These are phyloP conservation scores for Amyloporia xantha DNA, from an alignment of 768 basidiomycete genomes.

Conservation along the genomic window DNA sequence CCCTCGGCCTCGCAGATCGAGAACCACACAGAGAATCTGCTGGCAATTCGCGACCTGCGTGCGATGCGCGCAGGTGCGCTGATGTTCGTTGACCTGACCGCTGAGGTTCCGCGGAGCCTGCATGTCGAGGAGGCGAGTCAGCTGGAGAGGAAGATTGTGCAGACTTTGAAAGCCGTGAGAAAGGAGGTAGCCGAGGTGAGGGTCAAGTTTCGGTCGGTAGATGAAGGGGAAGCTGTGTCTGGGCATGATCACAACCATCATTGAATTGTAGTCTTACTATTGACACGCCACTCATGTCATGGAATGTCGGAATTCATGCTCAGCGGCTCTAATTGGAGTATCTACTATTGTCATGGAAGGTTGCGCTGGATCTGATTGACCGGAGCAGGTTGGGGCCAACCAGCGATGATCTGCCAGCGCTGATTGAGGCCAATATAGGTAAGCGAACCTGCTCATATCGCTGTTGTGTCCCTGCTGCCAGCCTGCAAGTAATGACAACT, in stretches of 20 bases:
- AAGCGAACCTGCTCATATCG: too few relatives aligned
- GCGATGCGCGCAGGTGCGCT: slow-evolving; percentile 76
- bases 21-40: slow-evolving; percentile 24
- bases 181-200: slow-evolving; percentile 70
- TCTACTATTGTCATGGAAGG: too few relatives aligned
- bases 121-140: slow-evolving; percentile 51
- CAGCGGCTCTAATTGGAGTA: too few relatives aligned
- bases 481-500: too few relatives aligned
- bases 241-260: background rate
- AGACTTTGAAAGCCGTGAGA: slow-evolving; percentile 45
- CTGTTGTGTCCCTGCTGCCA: too few relatives aligned
- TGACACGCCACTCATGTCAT: too few relatives aligned
- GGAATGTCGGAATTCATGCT: too few relatives aligned
- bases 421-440: too few relatives aligned
- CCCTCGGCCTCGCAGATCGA: slow-evolving; percentile 7
- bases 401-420: too few relatives aligned
- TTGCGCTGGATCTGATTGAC: too few relatives aligned
- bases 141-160: slow-evolving; percentile 57
- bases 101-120: slow-evolving; percentile 54
- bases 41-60: slow-evolving; percentile 49
- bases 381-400: too few relatives aligned
- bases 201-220: slow-evolving; percentile 51
- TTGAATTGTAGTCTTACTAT: background rate
- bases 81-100: slow-evolving; percentile 78
- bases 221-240: slow-evolving; percentile 8